phyloP scores from a whole-genome alignment of 768 basidiomycete species.

The Phaeolepiota aurea region DNA sequence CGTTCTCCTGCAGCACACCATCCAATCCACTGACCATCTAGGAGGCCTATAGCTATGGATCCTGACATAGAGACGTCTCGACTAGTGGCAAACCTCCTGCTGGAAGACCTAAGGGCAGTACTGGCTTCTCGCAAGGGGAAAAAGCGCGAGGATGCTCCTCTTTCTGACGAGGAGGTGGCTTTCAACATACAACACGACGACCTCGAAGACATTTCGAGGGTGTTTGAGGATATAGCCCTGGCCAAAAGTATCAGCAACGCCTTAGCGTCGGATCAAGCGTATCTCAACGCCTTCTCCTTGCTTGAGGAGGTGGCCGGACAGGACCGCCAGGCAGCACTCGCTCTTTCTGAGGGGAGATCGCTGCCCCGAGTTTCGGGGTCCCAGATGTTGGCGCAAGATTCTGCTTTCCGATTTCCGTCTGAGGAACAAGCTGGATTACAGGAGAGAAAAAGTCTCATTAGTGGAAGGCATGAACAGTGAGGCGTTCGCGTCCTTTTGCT shows the following conservation, averaged over 20 bases:
- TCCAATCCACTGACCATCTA: neutral
- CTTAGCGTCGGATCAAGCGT: constrained; percentile 21
- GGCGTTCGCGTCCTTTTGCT: no score
- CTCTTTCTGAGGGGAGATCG: constrained; percentile 20
- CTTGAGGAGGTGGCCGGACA: constrained; percentile 29
- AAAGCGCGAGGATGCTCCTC: constrained; percentile 16
- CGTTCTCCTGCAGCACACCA: neutral
- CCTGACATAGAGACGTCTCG: constrained; percentile 28
- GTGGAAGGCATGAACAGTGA: no score
- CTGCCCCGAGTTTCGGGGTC: constrained; percentile 16
- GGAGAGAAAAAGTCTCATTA: no score
- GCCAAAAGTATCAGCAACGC: constrained; percentile 36
- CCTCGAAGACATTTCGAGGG: constrained; percentile 16
- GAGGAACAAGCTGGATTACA: neutral
- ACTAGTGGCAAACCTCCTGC: constrained; percentile 29
- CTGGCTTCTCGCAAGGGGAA: constrained; percentile 30
- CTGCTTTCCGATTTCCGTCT: constrained; percentile 1
- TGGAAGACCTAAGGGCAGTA: constrained; percentile 31
- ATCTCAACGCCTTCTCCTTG: constrained; percentile 19
- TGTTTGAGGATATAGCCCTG: constrained; percentile 26
- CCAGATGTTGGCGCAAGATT: neutral
- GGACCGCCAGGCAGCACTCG: constrained; percentile 32
- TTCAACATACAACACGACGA: constrained; percentile 30
- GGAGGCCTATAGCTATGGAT: neutral
- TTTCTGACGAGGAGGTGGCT: constrained; percentile 38